Base-by-base conservation (phyloP, 352 stramenopile genomes). In the Phytopythium cucurbitacearum region DNA sequence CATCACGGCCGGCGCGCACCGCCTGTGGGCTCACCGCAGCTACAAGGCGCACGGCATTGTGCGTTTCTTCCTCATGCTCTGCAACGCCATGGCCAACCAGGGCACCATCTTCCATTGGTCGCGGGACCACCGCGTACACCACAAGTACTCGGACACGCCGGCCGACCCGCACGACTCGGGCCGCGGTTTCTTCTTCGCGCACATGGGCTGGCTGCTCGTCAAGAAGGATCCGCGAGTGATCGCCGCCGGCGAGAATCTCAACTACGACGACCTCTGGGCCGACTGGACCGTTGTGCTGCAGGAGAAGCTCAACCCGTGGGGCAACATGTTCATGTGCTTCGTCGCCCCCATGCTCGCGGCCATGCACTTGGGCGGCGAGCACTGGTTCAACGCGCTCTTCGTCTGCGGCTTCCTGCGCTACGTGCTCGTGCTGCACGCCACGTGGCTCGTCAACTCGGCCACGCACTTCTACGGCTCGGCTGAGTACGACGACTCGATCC, bases 161-260 rank as follows among this genome's bases (percentile, higher is more conserved):
- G 79, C 80, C 13, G 86, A 96, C 57, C 88, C 88, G 41, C 94
- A 99, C 78, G 93, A 98, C 70, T 96, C 96, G 9, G 94, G 76
- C 32, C 79, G 93, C 7, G 96, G 96, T 28, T 98, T 99, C 67
- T 99, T 98, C 80, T 98, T 98, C 63, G 87, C 96, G 13, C 96
- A 99, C 76, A 97, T 99, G 77, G 96, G 96, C 50, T 99, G 96
- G 96, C 68, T 99, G 13, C 87, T 98, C 41, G 77, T 98, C 6
- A 98, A 98, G 76, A 98, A 99, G 71, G 88, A 98, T 64, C 75
- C 76, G 2, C 84, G 86, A 44, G 90, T 98, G 48, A 62, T 97
- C 35, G 85, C 90, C 34, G 79, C 80, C 13, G 81, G 83, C 16
- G 73, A 81, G 15, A 95, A 98, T 50, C 86, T 99, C 62, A 97